Base-by-base conservation (phyloP, 2,329 filamentous ascomycete genomes). In the Leptographium lundbergii region DNA sequence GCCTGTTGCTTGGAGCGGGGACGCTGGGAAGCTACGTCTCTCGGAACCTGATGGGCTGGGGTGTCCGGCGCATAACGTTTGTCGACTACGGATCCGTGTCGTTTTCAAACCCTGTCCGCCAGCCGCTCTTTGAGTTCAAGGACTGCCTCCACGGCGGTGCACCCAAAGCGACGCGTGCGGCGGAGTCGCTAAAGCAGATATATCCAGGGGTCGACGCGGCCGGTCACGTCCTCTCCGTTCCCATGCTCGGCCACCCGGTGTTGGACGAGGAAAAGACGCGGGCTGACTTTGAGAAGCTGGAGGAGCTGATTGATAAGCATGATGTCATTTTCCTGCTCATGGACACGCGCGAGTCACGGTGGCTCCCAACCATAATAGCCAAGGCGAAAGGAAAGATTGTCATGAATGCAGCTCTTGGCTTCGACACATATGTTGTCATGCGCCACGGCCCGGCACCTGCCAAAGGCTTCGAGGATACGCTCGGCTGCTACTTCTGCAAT, bases 401-500 rank as follows among this genome's bases (percentile, higher is more conserved):
- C 27, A 87, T 99, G 81, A 99, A 97, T 70, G 91, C 92, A 9
- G 94, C 94, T 1, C 79, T 99, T 3, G 94, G 94, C 0, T 99
- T 99, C 68, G 94, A 99, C 72, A 94, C 91, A 0, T 99, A 89
- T 67, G 91, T 99, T 2, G 91, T 96, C 42, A 97, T 99, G 94
- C 84, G 94, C 59, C 94, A 99, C 71, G 94, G 94, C 1, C 78
- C 89, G 6, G 81, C 83, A 65, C 76, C 77, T 4, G 70, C 73
- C 50, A 74, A 77, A 56, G 76, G 81, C 13, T 78, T 74, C n/a
- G 77, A 82, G 58, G 76, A 83, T 57, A 84, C 89, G 29, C 77
- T 97, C 29, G 94, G 94, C 11, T 99, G 94, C 73, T 99, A 99
- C 71, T 99, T 97, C 72, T 99, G 94, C 74, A 97, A 95, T 67